Evolutionary conservation across 139 green algal species (phyloP).

Genomic region (Ulvella scutata): DNA sequence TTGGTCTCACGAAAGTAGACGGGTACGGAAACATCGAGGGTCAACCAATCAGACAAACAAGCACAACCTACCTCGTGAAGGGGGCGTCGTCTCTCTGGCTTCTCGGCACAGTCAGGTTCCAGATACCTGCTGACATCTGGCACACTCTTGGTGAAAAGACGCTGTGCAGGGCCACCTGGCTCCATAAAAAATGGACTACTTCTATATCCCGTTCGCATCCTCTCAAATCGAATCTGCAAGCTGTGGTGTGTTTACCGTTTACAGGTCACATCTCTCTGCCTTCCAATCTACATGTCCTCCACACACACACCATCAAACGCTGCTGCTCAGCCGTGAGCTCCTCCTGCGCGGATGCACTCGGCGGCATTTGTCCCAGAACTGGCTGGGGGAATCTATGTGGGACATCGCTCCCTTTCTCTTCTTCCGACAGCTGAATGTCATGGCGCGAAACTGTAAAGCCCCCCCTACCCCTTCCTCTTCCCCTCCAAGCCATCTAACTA

Average conservation of each 20-base stretch:
- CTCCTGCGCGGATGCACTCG: not conserved
- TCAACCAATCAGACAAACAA: not conserved
- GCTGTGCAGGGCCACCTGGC: not conserved
- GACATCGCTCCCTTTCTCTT: not conserved
- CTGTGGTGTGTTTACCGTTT: not conserved
- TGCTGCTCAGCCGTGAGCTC: not conserved
- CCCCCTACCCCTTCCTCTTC: not conserved
- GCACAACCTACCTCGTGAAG: not conserved
- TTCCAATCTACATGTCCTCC: not conserved
- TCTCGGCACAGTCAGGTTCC: not conserved
- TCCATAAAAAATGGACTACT: not conserved
- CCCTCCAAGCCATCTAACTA: too few relatives aligned
- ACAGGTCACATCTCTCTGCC: not conserved
- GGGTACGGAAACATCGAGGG: not conserved
- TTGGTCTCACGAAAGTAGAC: not conserved
- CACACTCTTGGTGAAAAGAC: not conserved
- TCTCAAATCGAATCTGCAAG: not conserved
- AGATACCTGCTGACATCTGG: not conserved
- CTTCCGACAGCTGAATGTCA: not conserved
- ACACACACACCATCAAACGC: not conserved
- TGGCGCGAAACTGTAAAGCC: not conserved
- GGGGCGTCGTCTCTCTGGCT: not conserved
- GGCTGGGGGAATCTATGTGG: not conserved
- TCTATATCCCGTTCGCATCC: not conserved
- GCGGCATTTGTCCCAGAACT: not conserved